A percentile compares a stretch with the other conserved stretches of the same genome.
Evolutionary conservation across 1,284 basidiomycete species (phyloP).

Genomic region (Porodaedalea pini): DNA sequence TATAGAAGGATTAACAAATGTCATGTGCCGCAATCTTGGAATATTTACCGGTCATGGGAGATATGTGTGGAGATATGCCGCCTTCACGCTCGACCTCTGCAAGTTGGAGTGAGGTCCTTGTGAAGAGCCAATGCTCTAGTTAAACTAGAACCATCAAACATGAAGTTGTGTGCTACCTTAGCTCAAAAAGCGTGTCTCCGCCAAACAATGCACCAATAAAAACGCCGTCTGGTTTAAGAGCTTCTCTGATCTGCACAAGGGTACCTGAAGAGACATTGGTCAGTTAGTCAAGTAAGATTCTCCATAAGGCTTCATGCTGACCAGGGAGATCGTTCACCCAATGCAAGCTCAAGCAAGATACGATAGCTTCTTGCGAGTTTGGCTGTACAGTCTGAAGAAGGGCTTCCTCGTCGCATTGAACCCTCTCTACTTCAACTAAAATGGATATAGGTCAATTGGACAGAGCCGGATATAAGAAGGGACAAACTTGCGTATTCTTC

Average conservation of each 20-base stretch:
- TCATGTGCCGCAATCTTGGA: background rate
- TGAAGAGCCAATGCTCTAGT: background rate
- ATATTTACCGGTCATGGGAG: conserved; percentile 89
- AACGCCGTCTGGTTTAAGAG: conserved; percentile 88
- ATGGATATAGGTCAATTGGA: conserved; percentile 7
- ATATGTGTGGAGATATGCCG: conserved; percentile 91
- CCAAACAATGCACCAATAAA: conserved; percentile 95
- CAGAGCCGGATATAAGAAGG: conserved; percentile 13
- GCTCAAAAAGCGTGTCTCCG: conserved; percentile 95
- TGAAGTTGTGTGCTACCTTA: conserved; percentile 49
- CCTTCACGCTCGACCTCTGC: conserved; percentile 95
- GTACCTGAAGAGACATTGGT: conserved; percentile 51
- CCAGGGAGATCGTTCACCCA: conserved; percentile 99
- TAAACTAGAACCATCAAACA: background rate
- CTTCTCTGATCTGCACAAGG: conserved; percentile 85
- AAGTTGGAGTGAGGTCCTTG: conserved; percentile 80
- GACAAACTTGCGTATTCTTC: conserved; percentile 69
- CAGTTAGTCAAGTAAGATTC: conserved; percentile 3
- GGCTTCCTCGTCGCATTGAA: conserved; percentile 77
- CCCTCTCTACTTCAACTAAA: conserved; percentile 67
- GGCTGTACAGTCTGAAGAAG: conserved; percentile 60
- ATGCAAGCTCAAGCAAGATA: conserved; percentile 89
- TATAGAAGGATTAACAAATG: conserved; percentile 30
- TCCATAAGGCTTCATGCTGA: conserved; percentile 30
- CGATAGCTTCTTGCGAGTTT: conserved; percentile 86